Conservation (phyloP, 129 eudicot genomes). For the Flaveria brownii region DNA sequence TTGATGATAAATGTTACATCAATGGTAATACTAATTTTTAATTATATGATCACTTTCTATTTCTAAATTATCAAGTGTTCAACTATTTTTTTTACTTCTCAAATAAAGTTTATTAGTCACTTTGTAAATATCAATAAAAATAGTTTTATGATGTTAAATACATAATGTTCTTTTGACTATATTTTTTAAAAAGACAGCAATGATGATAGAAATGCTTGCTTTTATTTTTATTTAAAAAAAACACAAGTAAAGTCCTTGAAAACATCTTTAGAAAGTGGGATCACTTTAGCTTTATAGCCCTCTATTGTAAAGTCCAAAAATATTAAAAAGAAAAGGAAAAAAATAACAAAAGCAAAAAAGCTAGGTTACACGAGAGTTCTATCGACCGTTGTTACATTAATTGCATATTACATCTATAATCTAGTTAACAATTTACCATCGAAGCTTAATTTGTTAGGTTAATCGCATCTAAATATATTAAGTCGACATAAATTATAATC, state of each 20-base stretch:
- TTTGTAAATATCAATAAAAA: neutral
- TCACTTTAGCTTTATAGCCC: slow-evolving; percentile 33
- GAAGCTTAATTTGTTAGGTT: neutral
- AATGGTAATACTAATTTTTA: too few species aligned
- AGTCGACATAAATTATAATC: too few species aligned
- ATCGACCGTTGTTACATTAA: neutral
- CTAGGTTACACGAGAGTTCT: slow-evolving; percentile 12
- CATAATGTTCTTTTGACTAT: neutral
- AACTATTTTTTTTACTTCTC: neutral
- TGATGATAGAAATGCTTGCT: neutral
- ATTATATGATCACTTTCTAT: too few species aligned
- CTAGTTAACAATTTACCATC: neutral
- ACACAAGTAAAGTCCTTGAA: slow-evolving; percentile 5
- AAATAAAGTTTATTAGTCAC: neutral
- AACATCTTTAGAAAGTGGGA: slow-evolving; percentile 40
- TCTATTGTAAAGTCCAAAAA: slow-evolving; percentile 12
- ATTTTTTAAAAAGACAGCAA: neutral
- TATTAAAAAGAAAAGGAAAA: neutral
- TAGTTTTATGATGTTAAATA: neutral
- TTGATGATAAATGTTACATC: too few species aligned
- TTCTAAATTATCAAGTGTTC: neutral
- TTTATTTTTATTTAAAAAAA: neutral
- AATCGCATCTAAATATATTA: neutral
- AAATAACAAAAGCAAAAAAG: slow-evolving; percentile 12
- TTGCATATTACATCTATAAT: neutral